Evolutionary conservation across 2,329 filamentous ascomycete species (phyloP), one percentile per base, ranked within the genome.

Genomic region (Diaporthe citriasiana): DNA sequence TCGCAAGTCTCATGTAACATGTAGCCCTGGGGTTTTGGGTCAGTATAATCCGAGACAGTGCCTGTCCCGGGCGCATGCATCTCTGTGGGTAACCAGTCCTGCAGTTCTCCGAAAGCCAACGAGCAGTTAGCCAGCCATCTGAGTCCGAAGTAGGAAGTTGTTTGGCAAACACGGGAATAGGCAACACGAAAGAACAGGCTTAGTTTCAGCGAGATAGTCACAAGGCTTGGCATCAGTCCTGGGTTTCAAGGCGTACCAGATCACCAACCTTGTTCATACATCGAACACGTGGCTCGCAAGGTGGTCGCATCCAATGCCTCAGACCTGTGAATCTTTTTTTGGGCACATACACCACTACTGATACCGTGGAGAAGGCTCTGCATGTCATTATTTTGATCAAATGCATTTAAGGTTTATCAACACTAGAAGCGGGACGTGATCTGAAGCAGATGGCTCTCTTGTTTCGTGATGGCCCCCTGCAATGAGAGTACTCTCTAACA

Each of bases 131-230:
- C 56, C 38, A 42, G n/a, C 38, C 4, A 38, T 25, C 1, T 15
- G 35, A 60, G 56, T 10, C 38, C 19, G 4, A 10, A 60, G n/a
- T 13, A 8, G 33, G n/a, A 42, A 42, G 9, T 25, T 55, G 4
- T 12, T n/a, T 40, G 35, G 33, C 12, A 27, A 42, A 1, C 10
- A 19, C 13, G n/a, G 15, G 38, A 40, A 35, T 27, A 59, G 56
- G 22, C 40, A 15, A 42, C 40, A 42, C 40, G 17, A 45, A 40
- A 42, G n/a, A 59, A 59, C 27, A 15, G 0, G 40, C 35, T 60
- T 60, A 42, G 35, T 60, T 60, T 60, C 56, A 60, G 56, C 56
- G 15, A 25, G 12, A 60, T 60, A 25, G 8, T 33, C 22, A 27
- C 17, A 42, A 60, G 56, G 22, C 35, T 60, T 42, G 56, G 35